These are phyloP conservation scores for Ajuga reptans DNA, from an alignment of 305 asterid genomes.

Conservation along the genomic window DNA sequence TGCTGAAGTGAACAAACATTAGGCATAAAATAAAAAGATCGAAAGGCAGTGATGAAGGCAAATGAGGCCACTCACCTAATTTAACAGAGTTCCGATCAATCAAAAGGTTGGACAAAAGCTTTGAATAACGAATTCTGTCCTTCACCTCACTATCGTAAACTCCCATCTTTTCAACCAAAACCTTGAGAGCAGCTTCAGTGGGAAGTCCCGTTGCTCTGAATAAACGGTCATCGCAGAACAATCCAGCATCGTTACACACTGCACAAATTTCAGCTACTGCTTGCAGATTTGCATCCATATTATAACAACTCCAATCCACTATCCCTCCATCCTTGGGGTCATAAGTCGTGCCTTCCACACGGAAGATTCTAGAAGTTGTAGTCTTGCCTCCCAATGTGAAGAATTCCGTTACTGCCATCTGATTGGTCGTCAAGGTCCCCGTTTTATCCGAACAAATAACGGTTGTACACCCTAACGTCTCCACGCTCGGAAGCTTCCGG, in stretches of 20 bases:
- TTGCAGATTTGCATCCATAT: slow-evolving; percentile 62
- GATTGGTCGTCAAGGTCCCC: slow-evolving; percentile 85
- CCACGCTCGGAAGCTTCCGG: slow-evolving; percentile 84
- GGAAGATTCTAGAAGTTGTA: slow-evolving; percentile 37
- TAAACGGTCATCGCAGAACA: slow-evolving; percentile 53
- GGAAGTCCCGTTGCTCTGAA: slow-evolving; percentile 79
- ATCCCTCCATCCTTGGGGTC: slow-evolving; percentile 83
- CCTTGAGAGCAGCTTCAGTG: slow-evolving; percentile 95
- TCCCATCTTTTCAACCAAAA: slow-evolving; percentile 91
- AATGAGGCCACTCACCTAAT: slow-evolving; percentile 41
- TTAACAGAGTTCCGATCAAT: slow-evolving; percentile 55
- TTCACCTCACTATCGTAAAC: slow-evolving; percentile 52
- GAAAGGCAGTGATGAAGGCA: neutral
- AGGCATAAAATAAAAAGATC: neutral
- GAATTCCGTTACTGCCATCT: slow-evolving; percentile 75
- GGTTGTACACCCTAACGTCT: slow-evolving; percentile 85
- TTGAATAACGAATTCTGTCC: slow-evolving; percentile 41
- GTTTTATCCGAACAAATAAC: slow-evolving; percentile 91
- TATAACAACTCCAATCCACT: slow-evolving; percentile 53
- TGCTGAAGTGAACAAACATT: slow-evolving; percentile 29
- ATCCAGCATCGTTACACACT: slow-evolving; percentile 79
- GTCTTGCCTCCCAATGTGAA: slow-evolving; percentile 53
- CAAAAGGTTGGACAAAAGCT: slow-evolving; percentile 53
- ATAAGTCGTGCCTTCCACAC: slow-evolving; percentile 75
- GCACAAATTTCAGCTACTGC: slow-evolving; percentile 75